phyloP scores from a whole-genome alignment of 2,329 filamentous ascomycete genomes.

The Fusarium sp. region DNA sequence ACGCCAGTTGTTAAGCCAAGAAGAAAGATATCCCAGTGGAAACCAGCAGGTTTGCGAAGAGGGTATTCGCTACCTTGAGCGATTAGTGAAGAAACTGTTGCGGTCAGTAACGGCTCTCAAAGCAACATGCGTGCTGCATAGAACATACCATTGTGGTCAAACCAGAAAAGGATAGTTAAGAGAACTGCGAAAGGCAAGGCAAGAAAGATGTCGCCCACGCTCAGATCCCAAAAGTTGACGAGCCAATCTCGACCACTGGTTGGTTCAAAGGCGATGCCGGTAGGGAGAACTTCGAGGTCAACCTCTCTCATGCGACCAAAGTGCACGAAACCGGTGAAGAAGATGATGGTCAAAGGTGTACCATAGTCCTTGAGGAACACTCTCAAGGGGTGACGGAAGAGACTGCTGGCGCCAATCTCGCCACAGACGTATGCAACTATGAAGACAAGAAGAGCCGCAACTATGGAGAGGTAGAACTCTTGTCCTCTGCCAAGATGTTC shows the following conservation, averaged over 20 bases:
- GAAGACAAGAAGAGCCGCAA: conserved; percentile 82
- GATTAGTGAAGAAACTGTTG: conserved; percentile 78
- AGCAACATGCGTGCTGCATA: background rate
- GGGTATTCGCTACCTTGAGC: conserved; percentile 87
- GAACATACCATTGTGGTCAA: conserved; percentile 83
- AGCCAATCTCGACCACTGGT: conserved; percentile 82
- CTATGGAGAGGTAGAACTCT: conserved; percentile 83
- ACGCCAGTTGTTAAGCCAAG: conserved; percentile 82
- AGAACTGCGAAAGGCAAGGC: conserved; percentile 89
- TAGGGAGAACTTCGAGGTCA: conserved; percentile 78
- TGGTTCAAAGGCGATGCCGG: conserved; percentile 81
- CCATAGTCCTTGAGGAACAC: conserved; percentile 93
- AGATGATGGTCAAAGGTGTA: conserved; percentile 83
- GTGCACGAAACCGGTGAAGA: conserved; percentile 91
- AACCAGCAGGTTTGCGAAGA: conserved; percentile 82
- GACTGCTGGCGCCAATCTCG: conserved; percentile 75
- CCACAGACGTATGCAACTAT: conserved; percentile 81
- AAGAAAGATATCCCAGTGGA: conserved; percentile 88
- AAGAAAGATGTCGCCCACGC: conserved; percentile 79
- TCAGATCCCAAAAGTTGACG: conserved; percentile 84
- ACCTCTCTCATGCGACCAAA: conserved; percentile 84
- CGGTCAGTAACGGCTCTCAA: conserved; percentile 10
- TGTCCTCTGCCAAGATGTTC: conserved; percentile 76
- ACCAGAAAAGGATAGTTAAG: conserved; percentile 88
- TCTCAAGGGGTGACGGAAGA: conserved; percentile 81